Base-by-base conservation (phyloP, 768 basidiomycete species). In the Pleurotus djamor region DNA sequence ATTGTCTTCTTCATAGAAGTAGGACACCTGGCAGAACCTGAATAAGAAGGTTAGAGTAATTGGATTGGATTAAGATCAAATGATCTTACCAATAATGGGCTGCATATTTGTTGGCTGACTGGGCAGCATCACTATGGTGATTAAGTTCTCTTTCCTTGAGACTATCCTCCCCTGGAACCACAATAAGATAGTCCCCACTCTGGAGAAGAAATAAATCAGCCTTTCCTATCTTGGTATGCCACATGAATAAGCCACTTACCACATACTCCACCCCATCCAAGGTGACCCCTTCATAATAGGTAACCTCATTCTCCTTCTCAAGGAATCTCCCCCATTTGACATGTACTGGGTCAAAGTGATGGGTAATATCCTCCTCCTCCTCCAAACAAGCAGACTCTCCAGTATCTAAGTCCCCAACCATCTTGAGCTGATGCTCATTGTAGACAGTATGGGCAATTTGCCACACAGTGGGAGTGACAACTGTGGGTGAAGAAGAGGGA, bases 11-110 rank as follows among this genome's bases (percentile, higher is more conserved):
- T 86, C 81, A 60, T 80, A 87, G 59, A 92, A 81, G 63, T 86
- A 88, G 3, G 76, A 77, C 44, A 91, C 87, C n/a, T 75, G 79
- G 51, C 83, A 83, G 65, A 92, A 92, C 90, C 90, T 92, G 21
- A 34, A 10, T 33, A 33, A 5, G 13, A 33, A 51, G 9, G 48
- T 9, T 8, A 14, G 34, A 55, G 16, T 41, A 17, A 43, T 58
- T 13, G 62, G 47, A 50, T 57, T 10, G 48, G 21, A 16, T 13
- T 16, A 28, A 21, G 6, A 33, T 33, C 59, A 49, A n/a, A 7
- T n/a, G n/a, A 4, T 63, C 78, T 52, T 68, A 89, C 90, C 90
- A 92, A 47, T 78, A 76, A 13, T 68, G 71, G 59, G 88, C 85
- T 17, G 82, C 87, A 41, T 85, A 79, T 3, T 70, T 68, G 61